These are phyloP conservation scores for Sporothrix protearum DNA, from an alignment of 2,329 filamentous ascomycete species.

Conservation along the genomic window DNA sequence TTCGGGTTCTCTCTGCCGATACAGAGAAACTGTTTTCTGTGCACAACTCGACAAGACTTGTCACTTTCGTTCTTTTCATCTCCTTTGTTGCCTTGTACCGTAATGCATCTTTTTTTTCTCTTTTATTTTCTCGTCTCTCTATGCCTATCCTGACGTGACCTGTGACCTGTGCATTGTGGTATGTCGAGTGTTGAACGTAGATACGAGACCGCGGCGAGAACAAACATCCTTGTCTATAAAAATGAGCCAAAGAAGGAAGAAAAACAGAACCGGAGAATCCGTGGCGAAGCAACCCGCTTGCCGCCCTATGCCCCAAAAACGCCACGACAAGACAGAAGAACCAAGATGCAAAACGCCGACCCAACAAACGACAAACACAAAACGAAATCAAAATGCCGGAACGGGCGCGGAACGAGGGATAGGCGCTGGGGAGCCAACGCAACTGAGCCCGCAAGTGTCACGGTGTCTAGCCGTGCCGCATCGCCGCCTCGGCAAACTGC, in stretches of 20 bases:
- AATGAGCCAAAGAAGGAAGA: neutral
- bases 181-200: neutral
- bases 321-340: neutral
- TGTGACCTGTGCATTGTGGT: neutral
- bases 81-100: neutral
- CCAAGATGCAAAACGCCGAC: neutral
- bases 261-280: neutral
- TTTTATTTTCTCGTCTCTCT: neutral
- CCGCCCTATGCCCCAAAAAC: neutral
- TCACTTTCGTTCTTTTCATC: neutral
- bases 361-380: too few relatives aligned
- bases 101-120: neutral
- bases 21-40: neutral
- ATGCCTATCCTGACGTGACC: neutral
- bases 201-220: neutral
- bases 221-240: neutral
- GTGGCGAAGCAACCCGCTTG: neutral
- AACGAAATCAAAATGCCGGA: neutral
- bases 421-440: too few relatives aligned
- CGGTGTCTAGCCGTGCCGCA: slow-evolving; percentile 56
- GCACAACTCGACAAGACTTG: neutral
- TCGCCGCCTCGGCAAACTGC: slow-evolving; percentile 77
- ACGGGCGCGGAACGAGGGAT: too few relatives aligned
- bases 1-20: neutral
- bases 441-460: neutral